Base-by-base conservation (phyloP, 2,329 filamentous ascomycete species). In the Trichoderma afroharzianum region DNA sequence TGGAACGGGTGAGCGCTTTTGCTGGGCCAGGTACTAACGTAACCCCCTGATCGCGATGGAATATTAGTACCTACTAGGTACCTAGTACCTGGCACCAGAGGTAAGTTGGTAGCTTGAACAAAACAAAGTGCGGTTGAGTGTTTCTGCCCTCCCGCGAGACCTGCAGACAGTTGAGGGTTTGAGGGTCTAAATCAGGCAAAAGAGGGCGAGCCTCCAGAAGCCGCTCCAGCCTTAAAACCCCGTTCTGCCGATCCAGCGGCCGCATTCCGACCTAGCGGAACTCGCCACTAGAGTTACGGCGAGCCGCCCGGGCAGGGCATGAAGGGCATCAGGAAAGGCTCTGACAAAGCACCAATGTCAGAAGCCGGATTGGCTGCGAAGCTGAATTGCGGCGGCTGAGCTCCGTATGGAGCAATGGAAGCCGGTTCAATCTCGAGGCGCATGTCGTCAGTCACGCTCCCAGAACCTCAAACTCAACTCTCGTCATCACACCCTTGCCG, bases 281-380 rank as follows among this genome's bases (percentile, higher is more conserved):
- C 57, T 69, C 67, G 67, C 67, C 57, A 67, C 63, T 32, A 66
- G 14, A 47, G 55, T 21, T 58, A 61, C 57, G 66, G 63, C 57
- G 66, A 58, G 36, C 66, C 66, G 55, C 57, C 55, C 36, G 30
- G 63, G 18, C 39, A 50, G 3, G 18, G 26, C 26, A 28, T 43
- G 43, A 32, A 18, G 6, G 14, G 18, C 2, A 7, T 18, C 43
- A 6, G 28, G 26, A 15, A n/a, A 36, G 61, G 28, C 53, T 26
- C 24, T n/a, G 53, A 18, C 36, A 50, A n/a, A 30, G 26, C 39
- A 30, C 57, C 57, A 62, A 69, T 69, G 4, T 28, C 57, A 3
- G 8, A 11, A 3, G 67, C 30, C 57, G 57, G 36, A 69, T 62
- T 69, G 32, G 67, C 57, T 15, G n/a, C n/a, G n/a, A n/a, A n/a